Evolutionary conservation across 2,329 filamentous ascomycete genomes (phyloP).

Genomic region (Mycosphaerelloides madeirae): DNA sequence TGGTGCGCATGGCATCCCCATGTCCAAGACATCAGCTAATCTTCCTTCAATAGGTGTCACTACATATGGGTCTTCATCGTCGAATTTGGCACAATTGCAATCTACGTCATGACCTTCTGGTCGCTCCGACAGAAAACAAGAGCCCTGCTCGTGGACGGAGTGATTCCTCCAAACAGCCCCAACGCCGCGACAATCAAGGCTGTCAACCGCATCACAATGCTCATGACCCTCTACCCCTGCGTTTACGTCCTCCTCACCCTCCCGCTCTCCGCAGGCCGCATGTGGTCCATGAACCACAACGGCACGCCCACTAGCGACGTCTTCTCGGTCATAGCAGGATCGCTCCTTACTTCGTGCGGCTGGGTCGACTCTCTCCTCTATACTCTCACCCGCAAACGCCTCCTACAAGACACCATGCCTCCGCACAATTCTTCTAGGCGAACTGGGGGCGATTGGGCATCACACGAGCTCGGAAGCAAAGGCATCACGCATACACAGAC

Average conservation of each 20-base stretch:
- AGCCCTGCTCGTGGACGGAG: constrained; percentile 15
- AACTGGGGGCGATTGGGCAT: constrained; percentile 15
- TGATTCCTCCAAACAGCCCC: constrained; percentile 11
- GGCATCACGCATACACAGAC: constrained; percentile 29
- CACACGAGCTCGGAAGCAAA: constrained; percentile 15
- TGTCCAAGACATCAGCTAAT: constrained; percentile 29
- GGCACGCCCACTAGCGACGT: constrained; percentile 30
- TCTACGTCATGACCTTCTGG: constrained; percentile 41
- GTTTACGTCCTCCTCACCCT: constrained; percentile 67
- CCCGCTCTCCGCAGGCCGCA: constrained; percentile 59
- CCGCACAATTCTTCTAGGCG: constrained; percentile 4
- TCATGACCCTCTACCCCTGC: constrained; percentile 63
- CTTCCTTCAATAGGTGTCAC: constrained; percentile 50
- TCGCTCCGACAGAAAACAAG: constrained; percentile 28
- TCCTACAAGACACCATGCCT: constrained; percentile 44
- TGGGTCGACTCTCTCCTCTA: constrained; percentile 57
- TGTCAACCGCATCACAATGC: constrained; percentile 44
- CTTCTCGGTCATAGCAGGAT: constrained; percentile 49
- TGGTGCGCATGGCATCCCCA: too few relatives aligned
- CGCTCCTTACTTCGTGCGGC: constrained; percentile 55
- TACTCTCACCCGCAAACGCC: constrained; percentile 52
- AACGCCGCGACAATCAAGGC: constrained; percentile 24
- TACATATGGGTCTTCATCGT: constrained; percentile 62
- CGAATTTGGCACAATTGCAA: constrained; percentile 48
- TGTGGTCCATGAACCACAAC: constrained; percentile 56